Base-by-base conservation (phyloP, 192 early-diverging fungal species). In the Mortierella antarctica region DNA sequence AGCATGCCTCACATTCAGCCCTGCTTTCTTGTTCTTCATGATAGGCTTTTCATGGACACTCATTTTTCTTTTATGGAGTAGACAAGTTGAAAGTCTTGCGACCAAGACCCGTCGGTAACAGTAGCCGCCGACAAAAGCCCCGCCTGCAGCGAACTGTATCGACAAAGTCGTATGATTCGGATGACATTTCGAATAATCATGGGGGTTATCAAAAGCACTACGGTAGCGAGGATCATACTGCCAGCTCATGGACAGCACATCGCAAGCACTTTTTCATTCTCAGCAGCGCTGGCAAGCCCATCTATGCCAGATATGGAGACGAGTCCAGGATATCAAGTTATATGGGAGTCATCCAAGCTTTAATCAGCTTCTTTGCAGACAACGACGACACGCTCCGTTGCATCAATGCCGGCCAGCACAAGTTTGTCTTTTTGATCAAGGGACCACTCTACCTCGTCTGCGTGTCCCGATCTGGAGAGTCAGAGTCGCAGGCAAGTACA, bases 231-330 rank as follows among this genome's bases (percentile, higher is more conserved):
- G 86, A 83, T 46, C 78, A 75, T 50, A 67, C 73, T 40, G 59
- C 73, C 15, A 51, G 85, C 41, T 62, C 73, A 6, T 93, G 92
- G 92, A 60, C 85, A 5, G 74, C 71, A 14, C 90, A 91, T 51
- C 84, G 86, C 45, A 95, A 95, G 65, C 96, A 99, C 70, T 96
- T 96, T 67, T 94, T 99, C 70, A 92, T 99, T 10, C 87, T 99
- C 14, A 94, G 93, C 85, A 93, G 89, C 70, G 93, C 95, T 6
- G 97, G 97, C 18, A 99, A 99, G 82, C 96, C 97, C 14, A 93
- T 99, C 10, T 99, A 95, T 85, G 91, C 91, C 47, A 86, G 97
- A 73, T 94, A 98, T 81, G 97, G 97, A 15, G 92, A 95, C 70
- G 97, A 99, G 76, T 84, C 95, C 18, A 87, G 94, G 67, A 89